Base-by-base conservation (phyloP, 768 basidiomycete species). In the Suillus sp. region DNA sequence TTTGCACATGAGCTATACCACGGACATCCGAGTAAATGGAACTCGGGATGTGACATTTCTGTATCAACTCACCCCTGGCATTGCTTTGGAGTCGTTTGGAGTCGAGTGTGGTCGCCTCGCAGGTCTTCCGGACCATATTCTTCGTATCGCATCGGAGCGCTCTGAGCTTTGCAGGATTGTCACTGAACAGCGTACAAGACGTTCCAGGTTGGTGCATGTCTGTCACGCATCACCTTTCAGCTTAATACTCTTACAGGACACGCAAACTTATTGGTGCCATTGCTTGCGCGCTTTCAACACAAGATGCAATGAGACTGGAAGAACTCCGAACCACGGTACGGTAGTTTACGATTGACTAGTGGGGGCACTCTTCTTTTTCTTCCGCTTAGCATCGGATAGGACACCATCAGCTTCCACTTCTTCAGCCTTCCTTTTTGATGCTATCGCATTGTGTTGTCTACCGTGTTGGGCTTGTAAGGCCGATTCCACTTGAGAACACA, bases 21-120 rank as follows among this genome's bases (percentile, higher is more conserved):
- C 88, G 45, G 87, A 90, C 14, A 80, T 78, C 35, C 82, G 87
- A 4, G 80, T 91, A 65, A 88, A 92, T 71, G 91, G 94, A 7
- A 83, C 82, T 27, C 82, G 90, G 27, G 87, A 91, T 56, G 90
- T 99, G 47, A 91, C 90, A 6, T 99, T 99, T 77, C 77, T 97
- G 35, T 99, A 96, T 75, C 83, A 78, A 35, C 79, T 98, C 25
- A 82, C 84, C 0, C 75, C 79, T 8, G 95, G 95, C 13, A 78
- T 94, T 40, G 90, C 93, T 4, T 79, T 82, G 80, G 90, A 90
- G 70, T 95, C 93, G 0, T 98, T 95, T 71, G 95, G 95, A 13
- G 88, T 97, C 10, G 95, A 96, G 79, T 96, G 95, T 73, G 95
- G 89, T 9, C 84, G 93, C 50, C 83, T 98, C 30, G 96, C 96